Conservation (phyloP, 2,329 filamentous ascomycete genomes). For the Aspergillus pseudoviridinutans region DNA sequence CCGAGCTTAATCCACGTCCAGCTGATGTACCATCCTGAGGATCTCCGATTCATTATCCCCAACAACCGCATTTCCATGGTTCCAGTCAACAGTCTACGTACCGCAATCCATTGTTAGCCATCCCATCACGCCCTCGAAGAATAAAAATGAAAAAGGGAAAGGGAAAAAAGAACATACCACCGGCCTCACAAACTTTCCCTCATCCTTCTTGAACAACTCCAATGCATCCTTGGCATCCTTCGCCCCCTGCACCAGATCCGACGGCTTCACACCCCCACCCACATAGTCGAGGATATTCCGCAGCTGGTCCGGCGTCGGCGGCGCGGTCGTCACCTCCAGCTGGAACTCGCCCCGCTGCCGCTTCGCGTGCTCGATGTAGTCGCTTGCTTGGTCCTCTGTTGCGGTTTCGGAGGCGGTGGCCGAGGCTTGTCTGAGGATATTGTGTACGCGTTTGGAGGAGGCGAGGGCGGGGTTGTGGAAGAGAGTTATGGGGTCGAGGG, state of each 20-base stretch:
- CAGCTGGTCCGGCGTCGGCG: constrained; percentile 78
- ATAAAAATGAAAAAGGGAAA: background rate
- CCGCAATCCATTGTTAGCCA: too few species aligned
- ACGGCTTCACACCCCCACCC: constrained; percentile 31
- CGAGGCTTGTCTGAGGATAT: constrained; percentile 75
- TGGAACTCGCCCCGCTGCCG: constrained; percentile 69
- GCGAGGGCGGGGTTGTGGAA: constrained; percentile 81
- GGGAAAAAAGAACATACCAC: constrained; percentile 56
- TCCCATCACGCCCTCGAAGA: background rate
- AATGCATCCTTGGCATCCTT: constrained; percentile 71
- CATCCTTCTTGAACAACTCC: constrained; percentile 69
- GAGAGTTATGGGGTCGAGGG: constrained; percentile 87
- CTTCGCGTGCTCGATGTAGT: constrained; percentile 59
- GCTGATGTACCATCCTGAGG: constrained; percentile 67
- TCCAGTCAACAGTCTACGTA: constrained; percentile 75
- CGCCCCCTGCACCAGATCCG: constrained; percentile 73
- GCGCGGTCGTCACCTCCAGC: constrained; percentile 74
- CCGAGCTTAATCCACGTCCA: constrained; percentile 23
- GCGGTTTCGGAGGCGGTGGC: constrained; percentile 64
- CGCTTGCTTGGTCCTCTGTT: constrained; percentile 70
- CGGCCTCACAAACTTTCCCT: constrained; percentile 65
- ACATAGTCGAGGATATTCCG: constrained; percentile 75
- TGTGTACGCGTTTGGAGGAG: constrained; percentile 68
- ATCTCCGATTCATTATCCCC: constrained; percentile 87
- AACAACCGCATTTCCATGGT: constrained; percentile 73